These are phyloP conservation scores for Epichloe gansuensis DNA, from an alignment of 2,329 filamentous ascomycete genomes.

Conservation along the genomic window DNA sequence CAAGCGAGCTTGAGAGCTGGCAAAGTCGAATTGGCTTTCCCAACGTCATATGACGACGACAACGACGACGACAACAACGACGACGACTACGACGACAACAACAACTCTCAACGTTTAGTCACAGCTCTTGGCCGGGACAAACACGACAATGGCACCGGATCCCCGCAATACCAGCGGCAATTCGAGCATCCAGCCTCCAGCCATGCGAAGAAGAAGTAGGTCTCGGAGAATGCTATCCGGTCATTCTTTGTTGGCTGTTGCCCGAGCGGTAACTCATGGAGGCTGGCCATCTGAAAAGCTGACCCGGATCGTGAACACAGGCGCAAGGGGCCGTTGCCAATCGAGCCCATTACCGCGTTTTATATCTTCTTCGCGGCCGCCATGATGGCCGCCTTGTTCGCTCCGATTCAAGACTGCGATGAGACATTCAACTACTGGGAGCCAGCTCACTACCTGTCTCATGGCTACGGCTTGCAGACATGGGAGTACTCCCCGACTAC, in stretches of 20 bases:
- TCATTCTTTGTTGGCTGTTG: neutral
- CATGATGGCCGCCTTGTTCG: conserved; percentile 62
- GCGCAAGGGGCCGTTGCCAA: conserved; percentile 43
- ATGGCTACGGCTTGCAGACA: conserved; percentile 88
- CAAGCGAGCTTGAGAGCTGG: too few species aligned
- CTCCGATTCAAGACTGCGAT: conserved; percentile 94
- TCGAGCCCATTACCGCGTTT: conserved; percentile 66
- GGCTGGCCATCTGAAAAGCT: neutral
- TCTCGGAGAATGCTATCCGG: neutral
- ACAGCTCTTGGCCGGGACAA: conserved; percentile 5
- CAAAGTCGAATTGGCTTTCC: too few species aligned
- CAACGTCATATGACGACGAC: too few species aligned
- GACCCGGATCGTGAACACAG: conserved; percentile 16
- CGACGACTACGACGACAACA: neutral
- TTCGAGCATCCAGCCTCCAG: conserved; percentile 37
- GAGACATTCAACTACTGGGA: conserved; percentile 99
- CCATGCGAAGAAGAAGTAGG: conserved; percentile 41
- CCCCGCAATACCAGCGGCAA: conserved; percentile 18
- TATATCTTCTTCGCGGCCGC: conserved; percentile 68
- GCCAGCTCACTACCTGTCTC: conserved; percentile 83
- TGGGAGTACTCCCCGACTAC: conserved; percentile 98
- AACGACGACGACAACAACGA: too few species aligned
- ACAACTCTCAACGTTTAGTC: conserved; percentile 7
- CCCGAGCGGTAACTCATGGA: neutral
- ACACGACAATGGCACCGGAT: conserved; percentile 27